Conservation (phyloP, 2,329 filamentous ascomycete genomes). For the Didymella arachidicola region DNA sequence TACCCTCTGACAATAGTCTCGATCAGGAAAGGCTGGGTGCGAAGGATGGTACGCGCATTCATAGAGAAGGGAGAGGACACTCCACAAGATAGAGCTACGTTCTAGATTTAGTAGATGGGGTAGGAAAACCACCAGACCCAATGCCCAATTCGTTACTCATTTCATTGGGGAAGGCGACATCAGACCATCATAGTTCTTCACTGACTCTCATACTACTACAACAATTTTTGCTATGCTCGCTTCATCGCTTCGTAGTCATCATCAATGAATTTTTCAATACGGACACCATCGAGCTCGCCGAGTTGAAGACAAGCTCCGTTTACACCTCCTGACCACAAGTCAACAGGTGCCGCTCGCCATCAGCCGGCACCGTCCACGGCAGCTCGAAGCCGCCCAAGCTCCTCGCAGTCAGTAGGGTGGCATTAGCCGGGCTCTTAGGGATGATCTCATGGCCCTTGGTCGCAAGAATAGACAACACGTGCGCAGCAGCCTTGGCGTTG, state of each 20-base stretch:
- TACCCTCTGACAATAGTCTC: background rate
- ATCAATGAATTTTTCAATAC: background rate
- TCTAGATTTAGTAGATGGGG: background rate
- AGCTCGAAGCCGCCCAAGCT: slow-evolving; percentile 41
- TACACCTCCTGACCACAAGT: slow-evolving; percentile 46
- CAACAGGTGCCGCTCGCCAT: slow-evolving; percentile 41
- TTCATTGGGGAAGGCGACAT: too few relatives aligned
- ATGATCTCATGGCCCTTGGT: slow-evolving; percentile 44
- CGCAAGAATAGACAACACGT: slow-evolving; percentile 46
- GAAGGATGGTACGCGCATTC: background rate
- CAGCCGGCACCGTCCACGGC: slow-evolving; percentile 39
- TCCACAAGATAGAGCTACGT: background rate
- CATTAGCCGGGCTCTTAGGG: slow-evolving; percentile 46
- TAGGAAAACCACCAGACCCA: too few relatives aligned
- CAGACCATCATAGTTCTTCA: too few relatives aligned
- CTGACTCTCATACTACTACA: slow-evolving; percentile 2
- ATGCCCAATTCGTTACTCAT: too few relatives aligned
- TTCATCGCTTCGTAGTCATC: background rate
- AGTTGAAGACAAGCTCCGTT: background rate
- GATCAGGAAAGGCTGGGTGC: slow-evolving; percentile 3
- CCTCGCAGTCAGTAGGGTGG: slow-evolving; percentile 39
- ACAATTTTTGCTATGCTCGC: background rate
- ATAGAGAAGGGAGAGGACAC: background rate
- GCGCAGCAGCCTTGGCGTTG: slow-evolving; percentile 50
- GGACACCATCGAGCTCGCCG: background rate